A percentile compares a stretch with the other conserved stretches of the same genome.
These are phyloP conservation scores for Arthrobotrys iridis DNA, from an alignment of 2,329 filamentous ascomycete species.

Conservation along the genomic window DNA sequence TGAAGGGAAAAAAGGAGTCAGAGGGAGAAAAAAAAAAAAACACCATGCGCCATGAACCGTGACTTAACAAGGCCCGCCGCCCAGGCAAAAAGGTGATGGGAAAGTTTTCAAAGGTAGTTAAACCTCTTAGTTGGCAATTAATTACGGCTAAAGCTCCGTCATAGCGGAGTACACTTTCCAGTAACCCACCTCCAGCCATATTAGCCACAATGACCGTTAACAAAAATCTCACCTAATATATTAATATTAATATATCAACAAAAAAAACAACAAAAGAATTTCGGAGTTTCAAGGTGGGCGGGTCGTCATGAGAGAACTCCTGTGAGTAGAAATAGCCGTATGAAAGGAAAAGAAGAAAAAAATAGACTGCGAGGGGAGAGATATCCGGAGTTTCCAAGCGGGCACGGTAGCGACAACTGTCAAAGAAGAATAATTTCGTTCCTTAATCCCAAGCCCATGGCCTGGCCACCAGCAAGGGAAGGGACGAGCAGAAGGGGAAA, in stretches of 20 bases:
- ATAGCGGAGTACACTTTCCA: conserved; percentile 10
- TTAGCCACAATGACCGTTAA: not conserved
- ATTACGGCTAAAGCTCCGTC: conserved; percentile 14
- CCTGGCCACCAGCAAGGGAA: conserved; percentile 1
- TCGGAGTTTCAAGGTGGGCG: conserved; percentile 51
- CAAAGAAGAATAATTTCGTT: conserved; percentile 1
- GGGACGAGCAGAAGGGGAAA: not conserved
- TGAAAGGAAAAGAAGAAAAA: not conserved
- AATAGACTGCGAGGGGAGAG: not conserved
- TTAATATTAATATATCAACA: not conserved
- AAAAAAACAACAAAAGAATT: not conserved
- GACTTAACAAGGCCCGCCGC: conserved; percentile 13
- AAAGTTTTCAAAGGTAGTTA: too few species aligned
- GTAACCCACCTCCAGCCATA: conserved; percentile 15
- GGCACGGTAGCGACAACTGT: not conserved
- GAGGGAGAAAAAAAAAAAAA: not conserved
- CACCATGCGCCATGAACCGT: not conserved
- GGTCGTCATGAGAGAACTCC: not conserved
- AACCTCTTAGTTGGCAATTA: conserved; percentile 8
- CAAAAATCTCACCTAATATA: not conserved
- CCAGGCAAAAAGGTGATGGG: not conserved
- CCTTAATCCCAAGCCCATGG: conserved; percentile 21
- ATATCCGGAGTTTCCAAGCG: not conserved
- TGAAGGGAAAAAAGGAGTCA: too few species aligned
- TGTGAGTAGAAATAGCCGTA: not conserved